Conservation (phyloP, 2,329 filamentous ascomycete genomes). For the Aspergillus felis region DNA sequence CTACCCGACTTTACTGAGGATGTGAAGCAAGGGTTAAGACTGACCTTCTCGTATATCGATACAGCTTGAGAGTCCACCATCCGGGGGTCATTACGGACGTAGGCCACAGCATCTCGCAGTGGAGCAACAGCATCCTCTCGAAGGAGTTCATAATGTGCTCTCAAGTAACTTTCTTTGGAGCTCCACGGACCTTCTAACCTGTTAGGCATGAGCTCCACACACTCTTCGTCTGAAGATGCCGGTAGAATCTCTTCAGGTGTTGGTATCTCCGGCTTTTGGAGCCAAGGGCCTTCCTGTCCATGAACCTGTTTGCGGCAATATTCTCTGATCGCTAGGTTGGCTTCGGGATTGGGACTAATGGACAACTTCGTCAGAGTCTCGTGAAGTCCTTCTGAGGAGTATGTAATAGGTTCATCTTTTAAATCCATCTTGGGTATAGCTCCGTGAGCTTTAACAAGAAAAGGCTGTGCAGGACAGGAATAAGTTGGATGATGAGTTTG, state of each 20-base stretch:
- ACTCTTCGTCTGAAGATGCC: conserved; percentile 17
- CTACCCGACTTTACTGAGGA: neutral
- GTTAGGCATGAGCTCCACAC: conserved; percentile 49
- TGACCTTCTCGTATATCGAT: conserved; percentile 67
- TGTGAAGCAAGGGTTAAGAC: neutral
- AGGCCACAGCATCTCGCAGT: conserved; percentile 62
- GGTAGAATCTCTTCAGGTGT: conserved; percentile 37
- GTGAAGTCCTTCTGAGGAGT: neutral
- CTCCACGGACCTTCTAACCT: conserved; percentile 54
- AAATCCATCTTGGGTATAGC: neutral
- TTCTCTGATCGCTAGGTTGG: conserved; percentile 28
- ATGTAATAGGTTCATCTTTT: neutral
- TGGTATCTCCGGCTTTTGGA: conserved; percentile 38
- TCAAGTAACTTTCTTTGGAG: conserved; percentile 63
- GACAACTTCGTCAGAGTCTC: neutral
- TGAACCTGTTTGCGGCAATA: conserved; percentile 22
- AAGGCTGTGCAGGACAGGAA: neutral
- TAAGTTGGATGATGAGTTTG: neutral
- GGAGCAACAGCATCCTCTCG: conserved; percentile 70
- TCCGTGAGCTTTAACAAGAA: neutral
- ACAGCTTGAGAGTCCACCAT: conserved; percentile 57
- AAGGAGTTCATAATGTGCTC: conserved; percentile 69
- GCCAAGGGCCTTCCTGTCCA: conserved; percentile 27
- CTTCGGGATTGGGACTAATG: neutral
- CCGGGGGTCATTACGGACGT: conserved; percentile 50